These are phyloP conservation scores for Exophiala dermatitidis DNA, from an alignment of 2,329 filamentous ascomycete species.

Conservation along the genomic window DNA sequence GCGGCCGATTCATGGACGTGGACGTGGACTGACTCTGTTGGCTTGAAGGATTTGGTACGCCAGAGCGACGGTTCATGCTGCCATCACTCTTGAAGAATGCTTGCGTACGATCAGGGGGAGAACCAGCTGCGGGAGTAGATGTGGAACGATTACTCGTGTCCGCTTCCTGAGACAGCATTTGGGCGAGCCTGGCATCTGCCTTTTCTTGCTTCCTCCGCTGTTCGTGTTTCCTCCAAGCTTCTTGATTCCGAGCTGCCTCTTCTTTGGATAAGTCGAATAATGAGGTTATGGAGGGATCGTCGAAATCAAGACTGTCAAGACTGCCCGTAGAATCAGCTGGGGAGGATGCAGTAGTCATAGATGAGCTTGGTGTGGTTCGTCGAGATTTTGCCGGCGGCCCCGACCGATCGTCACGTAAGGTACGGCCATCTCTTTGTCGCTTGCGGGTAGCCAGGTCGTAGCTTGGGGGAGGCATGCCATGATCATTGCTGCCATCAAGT, in stretches of 20 bases:
- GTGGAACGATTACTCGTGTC: conserved; percentile 16
- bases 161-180: conserved; percentile 32
- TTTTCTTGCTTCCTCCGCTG: conserved; percentile 25
- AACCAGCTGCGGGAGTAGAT: not conserved
- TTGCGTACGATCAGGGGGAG: conserved; percentile 17
- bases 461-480: conserved; percentile 4
- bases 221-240: conserved; percentile 16
- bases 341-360: conserved; percentile 12
- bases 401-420: conserved; percentile 4
- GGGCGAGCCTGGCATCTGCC: conserved; percentile 31
- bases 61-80: conserved; percentile 12
- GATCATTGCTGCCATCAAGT: not conserved
- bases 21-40: not conserved
- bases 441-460: conserved; percentile 18
- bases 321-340: conserved; percentile 11
- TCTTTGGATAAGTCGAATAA: conserved; percentile 16
- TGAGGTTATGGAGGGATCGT: conserved; percentile 12
- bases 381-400: conserved; percentile 22
- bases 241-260: conserved; percentile 12
- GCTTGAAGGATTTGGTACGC: not conserved
- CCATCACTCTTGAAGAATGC: conserved; percentile 21
- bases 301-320: conserved; percentile 20
- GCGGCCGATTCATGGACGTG: not conserved
- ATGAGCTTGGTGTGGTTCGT: conserved; percentile 21
- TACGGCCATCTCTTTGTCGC: conserved; percentile 17